A percentile compares a stretch with the other conserved stretches of the same genome.
These are phyloP conservation scores for Boletus smithii DNA, from an alignment of 1,284 basidiomycete genomes.

Conservation along the genomic window DNA sequence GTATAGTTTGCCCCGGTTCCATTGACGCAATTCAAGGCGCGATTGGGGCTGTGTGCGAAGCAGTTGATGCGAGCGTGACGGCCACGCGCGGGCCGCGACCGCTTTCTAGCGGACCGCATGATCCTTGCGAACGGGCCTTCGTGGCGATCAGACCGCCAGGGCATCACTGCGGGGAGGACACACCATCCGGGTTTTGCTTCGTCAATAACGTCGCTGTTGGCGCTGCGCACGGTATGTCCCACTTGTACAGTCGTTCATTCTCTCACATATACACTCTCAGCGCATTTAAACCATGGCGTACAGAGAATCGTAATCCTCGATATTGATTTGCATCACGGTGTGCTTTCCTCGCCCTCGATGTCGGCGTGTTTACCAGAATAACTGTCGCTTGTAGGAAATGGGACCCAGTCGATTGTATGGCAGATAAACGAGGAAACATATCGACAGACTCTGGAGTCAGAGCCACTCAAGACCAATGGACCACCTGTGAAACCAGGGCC, in stretches of 20 bases:
- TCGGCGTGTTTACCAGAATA: background rate
- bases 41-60: conserved; percentile 78
- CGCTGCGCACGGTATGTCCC: conserved; percentile 75
- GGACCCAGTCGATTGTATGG: conserved; percentile 74
- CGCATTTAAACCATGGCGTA: conserved; percentile 76
- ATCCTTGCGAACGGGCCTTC: conserved; percentile 56
- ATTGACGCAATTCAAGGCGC: conserved; percentile 75
- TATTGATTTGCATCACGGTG: conserved; percentile 90
- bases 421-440: conserved; percentile 88
- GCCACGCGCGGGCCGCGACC: conserved; percentile 41
- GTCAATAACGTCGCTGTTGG: conserved; percentile 91
- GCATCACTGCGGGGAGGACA: conserved; percentile 87
- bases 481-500: conserved; percentile 12
- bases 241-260: background rate
- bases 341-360: conserved; percentile 11
- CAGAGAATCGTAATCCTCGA: conserved; percentile 86
- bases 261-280: conserved; percentile 38
- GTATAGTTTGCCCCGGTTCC: conserved; percentile 65
- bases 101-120: background rate
- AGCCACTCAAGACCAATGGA: conserved; percentile 41
- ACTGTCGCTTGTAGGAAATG: conserved; percentile 62
- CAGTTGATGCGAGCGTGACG: conserved; percentile 64
- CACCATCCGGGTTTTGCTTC: conserved; percentile 83
- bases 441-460: conserved; percentile 56
- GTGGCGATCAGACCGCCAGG: conserved; percentile 86